Conservation (phyloP, 1,139 yeast genomes). For the Candida glucosophila region DNA sequence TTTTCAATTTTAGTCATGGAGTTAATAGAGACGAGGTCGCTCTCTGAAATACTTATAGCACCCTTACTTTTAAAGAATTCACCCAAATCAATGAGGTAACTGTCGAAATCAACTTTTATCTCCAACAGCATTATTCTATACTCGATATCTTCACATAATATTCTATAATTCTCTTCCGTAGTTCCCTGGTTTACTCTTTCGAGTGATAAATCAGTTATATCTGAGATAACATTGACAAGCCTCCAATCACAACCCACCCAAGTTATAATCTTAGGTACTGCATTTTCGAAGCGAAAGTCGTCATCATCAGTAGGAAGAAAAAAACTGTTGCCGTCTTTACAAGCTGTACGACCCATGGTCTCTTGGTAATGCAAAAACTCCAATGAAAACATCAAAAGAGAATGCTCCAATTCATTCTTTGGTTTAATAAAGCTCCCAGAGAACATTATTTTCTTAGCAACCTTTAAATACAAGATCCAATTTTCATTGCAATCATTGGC, state of each 20-base stretch:
- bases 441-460: conserved; percentile 14
- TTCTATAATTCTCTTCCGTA: conserved; percentile 9
- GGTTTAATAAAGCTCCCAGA: conserved; percentile 10
- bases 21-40: neutral
- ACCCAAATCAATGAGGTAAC: too few species aligned
- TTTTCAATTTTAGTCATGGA: too few species aligned
- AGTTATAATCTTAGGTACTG: conserved; percentile 4
- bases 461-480: conserved; percentile 17
- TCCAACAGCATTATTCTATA: conserved; percentile 8
- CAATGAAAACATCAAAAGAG: conserved; percentile 16
- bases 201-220: conserved; percentile 27
- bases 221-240: conserved; percentile 19
- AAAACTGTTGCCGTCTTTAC: conserved; percentile 19
- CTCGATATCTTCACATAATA: conserved; percentile 9
- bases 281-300: conserved; percentile 5
- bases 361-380: conserved; percentile 24
- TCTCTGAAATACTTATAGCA: too few species aligned
- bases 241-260: conserved; percentile 24
- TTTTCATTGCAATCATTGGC: conserved; percentile 20
- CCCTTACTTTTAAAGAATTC: neutral
- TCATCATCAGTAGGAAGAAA: conserved; percentile 11
- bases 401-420: conserved; percentile 10
- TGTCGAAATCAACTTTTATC: too few species aligned
- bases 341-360: conserved; percentile 25
- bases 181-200: conserved; percentile 14